Evolutionary conservation across 495 filamentous ascomycete genomes (phyloP).

Genomic region (Penicillium odoratum): DNA sequence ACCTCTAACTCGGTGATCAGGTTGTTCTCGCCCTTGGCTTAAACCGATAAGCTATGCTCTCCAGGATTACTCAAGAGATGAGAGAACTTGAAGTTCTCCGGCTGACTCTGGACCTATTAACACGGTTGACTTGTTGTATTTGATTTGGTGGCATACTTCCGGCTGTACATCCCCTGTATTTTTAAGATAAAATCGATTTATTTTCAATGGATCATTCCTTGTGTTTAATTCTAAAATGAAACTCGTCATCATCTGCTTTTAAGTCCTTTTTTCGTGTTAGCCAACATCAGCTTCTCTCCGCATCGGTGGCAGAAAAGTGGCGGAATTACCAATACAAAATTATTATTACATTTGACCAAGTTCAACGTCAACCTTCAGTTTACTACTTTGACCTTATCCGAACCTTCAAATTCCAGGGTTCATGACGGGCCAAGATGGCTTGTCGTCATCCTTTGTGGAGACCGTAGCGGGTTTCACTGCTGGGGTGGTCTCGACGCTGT

Average conservation of each 20-base stretch:
- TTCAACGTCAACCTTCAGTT: background rate
- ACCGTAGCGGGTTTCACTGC: slow-evolving; percentile 87
- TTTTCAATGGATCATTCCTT: background rate
- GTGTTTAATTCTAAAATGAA: no score
- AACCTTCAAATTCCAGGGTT: slow-evolving; percentile 19
- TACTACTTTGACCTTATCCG: background rate
- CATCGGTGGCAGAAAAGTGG: slow-evolving; percentile 5
- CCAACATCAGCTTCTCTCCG: background rate
- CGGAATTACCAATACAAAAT: background rate
- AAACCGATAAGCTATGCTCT: slow-evolving; percentile 6
- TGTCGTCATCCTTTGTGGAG: slow-evolving; percentile 81
- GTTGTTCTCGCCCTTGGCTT: slow-evolving; percentile 71
- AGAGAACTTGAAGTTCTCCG: background rate
- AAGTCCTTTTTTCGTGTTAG: background rate
- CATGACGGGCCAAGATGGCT: slow-evolving; percentile 51
- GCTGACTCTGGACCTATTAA: background rate
- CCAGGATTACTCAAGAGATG: background rate
- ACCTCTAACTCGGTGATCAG: slow-evolving; percentile 40
- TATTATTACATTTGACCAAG: background rate
- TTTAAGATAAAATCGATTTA: slow-evolving; percentile 3
- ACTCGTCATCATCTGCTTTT: no score
- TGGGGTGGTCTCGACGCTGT: slow-evolving; percentile 78
- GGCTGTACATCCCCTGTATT: slow-evolving; percentile 3
- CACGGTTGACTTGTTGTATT: background rate
- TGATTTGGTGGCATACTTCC: background rate